Evolutionary conservation across 768 basidiomycete genomes (phyloP).

Genomic region (Tephrocybe sp.): DNA sequence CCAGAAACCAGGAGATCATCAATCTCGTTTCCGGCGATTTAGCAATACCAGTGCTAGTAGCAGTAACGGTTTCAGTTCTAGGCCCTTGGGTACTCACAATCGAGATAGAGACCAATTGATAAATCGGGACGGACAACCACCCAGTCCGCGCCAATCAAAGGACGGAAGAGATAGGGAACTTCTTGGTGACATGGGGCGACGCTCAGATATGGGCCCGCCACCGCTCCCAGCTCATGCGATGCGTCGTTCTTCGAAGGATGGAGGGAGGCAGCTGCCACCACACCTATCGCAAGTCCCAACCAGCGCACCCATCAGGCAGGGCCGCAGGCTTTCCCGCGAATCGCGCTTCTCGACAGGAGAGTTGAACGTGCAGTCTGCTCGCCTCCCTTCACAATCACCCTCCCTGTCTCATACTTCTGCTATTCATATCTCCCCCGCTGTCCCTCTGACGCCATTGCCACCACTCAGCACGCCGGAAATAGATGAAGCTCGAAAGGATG

Average conservation of each 20-base stretch:
- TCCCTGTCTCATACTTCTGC: conserved; percentile 41
- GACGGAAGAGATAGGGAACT: conserved; percentile 35
- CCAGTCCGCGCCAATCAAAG: conserved; percentile 34
- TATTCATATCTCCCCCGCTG: conserved; percentile 34
- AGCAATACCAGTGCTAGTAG: conserved; percentile 30
- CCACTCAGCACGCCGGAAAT: conserved; percentile 42
- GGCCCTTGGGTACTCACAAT: conserved; percentile 18
- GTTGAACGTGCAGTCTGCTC: conserved; percentile 24
- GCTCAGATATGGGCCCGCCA: conserved; percentile 53
- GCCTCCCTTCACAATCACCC: conserved; percentile 43
- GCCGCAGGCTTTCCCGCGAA: conserved; percentile 45
- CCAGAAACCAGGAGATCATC: conserved; percentile 50
- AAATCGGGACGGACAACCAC: conserved; percentile 38
- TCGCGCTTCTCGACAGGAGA: conserved; percentile 31
- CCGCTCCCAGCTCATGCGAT: conserved; percentile 40
- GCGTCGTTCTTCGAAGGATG: conserved; percentile 36
- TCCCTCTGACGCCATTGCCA: conserved; percentile 30
- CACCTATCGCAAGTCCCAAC: conserved; percentile 46
- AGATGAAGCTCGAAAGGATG: conserved; percentile 68
- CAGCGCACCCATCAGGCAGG: conserved; percentile 22
- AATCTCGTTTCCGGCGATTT: conserved; percentile 30
- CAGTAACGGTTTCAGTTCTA: conserved; percentile 21
- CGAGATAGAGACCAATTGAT: conserved; percentile 27
- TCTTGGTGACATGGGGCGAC: conserved; percentile 36
- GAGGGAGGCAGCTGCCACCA: conserved; percentile 55